Evolutionary conservation across 2,329 filamentous ascomycete species (phyloP), one percentile per base, ranked within the genome.

Genomic region (Fusarium caatingaense): DNA sequence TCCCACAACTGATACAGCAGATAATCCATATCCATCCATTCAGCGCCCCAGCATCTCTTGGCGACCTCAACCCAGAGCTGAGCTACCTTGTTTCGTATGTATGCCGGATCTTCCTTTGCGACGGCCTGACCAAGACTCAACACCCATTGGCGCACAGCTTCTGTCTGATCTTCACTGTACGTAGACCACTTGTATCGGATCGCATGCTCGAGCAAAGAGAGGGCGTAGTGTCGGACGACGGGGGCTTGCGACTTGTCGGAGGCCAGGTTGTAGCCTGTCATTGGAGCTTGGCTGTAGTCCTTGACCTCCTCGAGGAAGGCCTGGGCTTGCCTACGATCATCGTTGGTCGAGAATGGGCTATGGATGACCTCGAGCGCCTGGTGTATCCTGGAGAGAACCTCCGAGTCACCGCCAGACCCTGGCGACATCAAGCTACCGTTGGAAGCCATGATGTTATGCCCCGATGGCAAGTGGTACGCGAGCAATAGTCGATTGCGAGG

Each of bases 21-120:
- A 68, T 89, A 83, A 78, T 99, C 97, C 95, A 99, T 97, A 77
- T 97, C 90, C 84, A 92, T 90, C 96, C 97, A 99, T 66, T 96
- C 92, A 32, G 89, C 86, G n/a, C 87, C 93, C 96, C 96, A 99
- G 77, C 89, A 92, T 74, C 95, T 88, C 83, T 98, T 98, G 42
- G 94, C 94, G 56, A 97, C 86, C 80, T 98, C 96, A 10, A 94
- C 93, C 96, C 96, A 99, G 66, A 99, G 83, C 80, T 97, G 92
- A 28, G 93, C 93, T 34, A 96, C 91, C 83, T 99, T 99, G 85
- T 97, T 98, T 73, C 95, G 88, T 70, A 98, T 84, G 78, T 94
- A 99, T 32, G 87, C 80, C 5, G 93, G 93, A 77, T 98, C 95
- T 21, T 89, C 86, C 47, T 87, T 86, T 8, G 88, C 85, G 45